A percentile compares a stretch with the other conserved stretches of the same genome.
phyloP scores from a whole-genome alignment of 306 rosid genomes.

The Citrullus mucosospermus region DNA sequence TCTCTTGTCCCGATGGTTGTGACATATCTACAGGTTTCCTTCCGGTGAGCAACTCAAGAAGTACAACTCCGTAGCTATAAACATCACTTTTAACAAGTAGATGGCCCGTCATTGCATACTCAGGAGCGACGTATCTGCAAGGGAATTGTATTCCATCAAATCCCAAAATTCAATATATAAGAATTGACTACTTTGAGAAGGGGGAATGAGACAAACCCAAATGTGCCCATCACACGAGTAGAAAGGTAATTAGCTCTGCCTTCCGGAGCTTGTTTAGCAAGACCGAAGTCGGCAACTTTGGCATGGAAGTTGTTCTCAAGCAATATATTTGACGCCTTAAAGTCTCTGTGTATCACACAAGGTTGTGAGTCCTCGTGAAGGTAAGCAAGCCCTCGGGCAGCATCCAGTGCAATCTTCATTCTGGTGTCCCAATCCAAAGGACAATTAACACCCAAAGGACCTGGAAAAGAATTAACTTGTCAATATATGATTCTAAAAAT shows the following conservation, averaged over 20 bases:
- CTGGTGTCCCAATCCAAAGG: slow-evolving; percentile 97
- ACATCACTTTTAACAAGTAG: slow-evolving; percentile 93
- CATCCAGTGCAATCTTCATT: slow-evolving; percentile 96
- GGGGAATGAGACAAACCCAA: slow-evolving; percentile 57
- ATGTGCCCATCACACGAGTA: slow-evolving; percentile 98
- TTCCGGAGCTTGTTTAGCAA: slow-evolving; percentile 94
- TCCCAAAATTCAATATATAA: slow-evolving; percentile 1
- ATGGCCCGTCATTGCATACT: slow-evolving; percentile 97
- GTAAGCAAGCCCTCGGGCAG: slow-evolving; percentile 95
- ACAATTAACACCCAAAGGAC: slow-evolving; percentile 86
- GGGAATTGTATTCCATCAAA: slow-evolving; percentile 15
- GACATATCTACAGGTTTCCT: slow-evolving; percentile 97
- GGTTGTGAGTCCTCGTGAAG: slow-evolving; percentile 97
- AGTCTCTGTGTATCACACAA: slow-evolving; percentile 90
- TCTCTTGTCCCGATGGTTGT: slow-evolving; percentile 87
- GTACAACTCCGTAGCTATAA: slow-evolving; percentile 92
- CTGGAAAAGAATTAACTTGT: slow-evolving; percentile 23
- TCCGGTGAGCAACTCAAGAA: slow-evolving; percentile 81
- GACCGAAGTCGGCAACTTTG: slow-evolving; percentile 97
- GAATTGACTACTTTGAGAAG: slow-evolving; percentile 7
- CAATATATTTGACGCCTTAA: slow-evolving; percentile 91
- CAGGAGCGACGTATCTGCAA: slow-evolving; percentile 94
- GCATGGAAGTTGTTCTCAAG: slow-evolving; percentile 87
- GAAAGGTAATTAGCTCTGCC: slow-evolving; percentile 82
- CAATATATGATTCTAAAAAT: background rate